These are phyloP conservation scores for Spirogloea muscicola DNA, from an alignment of 139 green algal species.

Conservation along the genomic window DNA sequence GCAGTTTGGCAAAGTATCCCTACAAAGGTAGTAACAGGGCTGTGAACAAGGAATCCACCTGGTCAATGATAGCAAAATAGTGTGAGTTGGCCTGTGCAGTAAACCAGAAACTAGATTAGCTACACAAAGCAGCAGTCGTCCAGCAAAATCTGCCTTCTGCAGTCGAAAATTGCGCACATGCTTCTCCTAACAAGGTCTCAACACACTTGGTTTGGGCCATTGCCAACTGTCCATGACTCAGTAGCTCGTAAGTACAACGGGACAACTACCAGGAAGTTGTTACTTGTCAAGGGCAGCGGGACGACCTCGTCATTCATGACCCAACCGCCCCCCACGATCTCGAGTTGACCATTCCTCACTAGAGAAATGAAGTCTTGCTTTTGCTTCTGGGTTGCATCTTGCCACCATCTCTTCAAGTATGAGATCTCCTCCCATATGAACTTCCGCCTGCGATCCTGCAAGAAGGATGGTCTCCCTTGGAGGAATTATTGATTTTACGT, in stretches of 20 bases:
- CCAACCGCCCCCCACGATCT: conserved; percentile 42
- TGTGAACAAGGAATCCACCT: background rate
- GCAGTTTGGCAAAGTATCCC: background rate
- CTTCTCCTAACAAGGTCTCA: background rate
- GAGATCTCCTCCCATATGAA: conserved; percentile 47
- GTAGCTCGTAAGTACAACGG: background rate
- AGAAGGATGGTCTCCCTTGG: too few species aligned
- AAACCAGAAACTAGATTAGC: too few species aligned
- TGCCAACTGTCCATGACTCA: background rate
- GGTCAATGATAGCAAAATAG: conserved; percentile 36
- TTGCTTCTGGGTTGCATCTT: conserved; percentile 6
- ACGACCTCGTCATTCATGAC: conserved; percentile 47
- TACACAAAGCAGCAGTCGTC: background rate
- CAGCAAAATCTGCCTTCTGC: background rate
- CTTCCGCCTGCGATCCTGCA: conserved; percentile 16
- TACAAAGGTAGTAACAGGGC: background rate
- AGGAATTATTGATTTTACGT: too few species aligned
- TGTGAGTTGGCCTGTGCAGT: conserved; percentile 28
- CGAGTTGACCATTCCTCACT: conserved; percentile 10
- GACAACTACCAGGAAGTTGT: background rate
- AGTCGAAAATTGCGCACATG: conserved; percentile 1
- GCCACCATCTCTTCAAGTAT: conserved; percentile 31
- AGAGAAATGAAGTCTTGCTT: conserved; percentile 21
- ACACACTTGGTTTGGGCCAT: background rate
- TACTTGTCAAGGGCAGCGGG: background rate